These are phyloP conservation scores for Sporisorium exsertum DNA, from an alignment of 1,284 basidiomycete species.

Conservation along the genomic window DNA sequence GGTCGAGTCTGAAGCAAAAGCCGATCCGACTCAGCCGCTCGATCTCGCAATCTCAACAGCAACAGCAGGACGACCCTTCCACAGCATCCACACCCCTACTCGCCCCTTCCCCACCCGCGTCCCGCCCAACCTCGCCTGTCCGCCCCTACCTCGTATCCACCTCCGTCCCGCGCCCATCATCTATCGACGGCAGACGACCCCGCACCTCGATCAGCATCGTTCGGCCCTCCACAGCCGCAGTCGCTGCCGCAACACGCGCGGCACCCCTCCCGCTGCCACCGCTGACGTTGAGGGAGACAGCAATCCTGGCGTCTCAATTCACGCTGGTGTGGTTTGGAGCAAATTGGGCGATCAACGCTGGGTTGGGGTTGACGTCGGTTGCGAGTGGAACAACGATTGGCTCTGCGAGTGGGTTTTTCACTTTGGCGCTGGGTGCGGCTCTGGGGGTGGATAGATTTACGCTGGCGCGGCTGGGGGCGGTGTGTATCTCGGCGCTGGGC, in stretches of 20 bases:
- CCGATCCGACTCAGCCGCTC: constrained; percentile 29
- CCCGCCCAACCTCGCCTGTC: constrained; percentile 34
- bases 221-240: constrained; percentile 9
- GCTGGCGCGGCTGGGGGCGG: constrained; percentile 81
- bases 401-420: constrained; percentile 91
- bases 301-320: constrained; percentile 59
- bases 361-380: constrained; percentile 63
- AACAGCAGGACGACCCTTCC: constrained; percentile 30
- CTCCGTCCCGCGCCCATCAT: constrained; percentile 56
- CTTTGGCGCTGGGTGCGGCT: constrained; percentile 84
- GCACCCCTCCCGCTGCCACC: constrained; percentile 45
- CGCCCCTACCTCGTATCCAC: constrained; percentile 40
- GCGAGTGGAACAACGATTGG: constrained; percentile 67
- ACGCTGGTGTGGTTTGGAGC: constrained; percentile 67
- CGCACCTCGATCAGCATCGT: constrained; percentile 45
- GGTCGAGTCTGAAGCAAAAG: constrained; percentile 22
- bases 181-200: constrained; percentile 65
- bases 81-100: constrained; percentile 38
- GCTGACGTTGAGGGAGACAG: constrained; percentile 62
- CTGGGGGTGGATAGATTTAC: constrained; percentile 86
- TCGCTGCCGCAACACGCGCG: neutral
- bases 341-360: constrained; percentile 66
- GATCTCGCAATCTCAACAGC: constrained; percentile 14
- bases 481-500: constrained; percentile 83
- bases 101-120: constrained; percentile 19